Conservation (phyloP, 2,329 filamentous ascomycete genomes). For the Aureobasidium sp. region DNA sequence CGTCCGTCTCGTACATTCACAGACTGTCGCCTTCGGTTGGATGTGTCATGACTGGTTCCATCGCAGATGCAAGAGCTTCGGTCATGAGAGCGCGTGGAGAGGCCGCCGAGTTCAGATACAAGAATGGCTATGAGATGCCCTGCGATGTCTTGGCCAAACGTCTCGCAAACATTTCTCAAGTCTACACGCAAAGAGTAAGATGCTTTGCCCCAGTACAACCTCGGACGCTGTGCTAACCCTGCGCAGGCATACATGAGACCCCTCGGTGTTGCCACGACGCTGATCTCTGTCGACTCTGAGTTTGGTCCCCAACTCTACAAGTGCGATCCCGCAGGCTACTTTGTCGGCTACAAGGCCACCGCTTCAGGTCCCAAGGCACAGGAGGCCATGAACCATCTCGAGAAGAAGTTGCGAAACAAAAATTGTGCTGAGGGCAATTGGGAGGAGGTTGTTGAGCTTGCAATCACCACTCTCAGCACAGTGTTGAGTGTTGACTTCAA, state of each 20-base stretch:
- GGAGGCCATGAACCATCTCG: constrained; percentile 94
- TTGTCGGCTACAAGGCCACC: constrained; percentile 96
- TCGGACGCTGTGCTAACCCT: constrained; percentile 5
- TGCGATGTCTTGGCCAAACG: constrained; percentile 94
- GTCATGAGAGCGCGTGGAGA: constrained; percentile 90
- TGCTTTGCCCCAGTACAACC: not conserved
- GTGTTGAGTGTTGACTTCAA: constrained; percentile 99
- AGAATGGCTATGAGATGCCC: constrained; percentile 99
- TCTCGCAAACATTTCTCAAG: constrained; percentile 97
- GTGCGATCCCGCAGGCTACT: constrained; percentile 96
- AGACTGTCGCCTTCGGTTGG: constrained; percentile 92
- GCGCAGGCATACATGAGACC: constrained; percentile 90
- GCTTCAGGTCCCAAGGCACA: constrained; percentile 97
- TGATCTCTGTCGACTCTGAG: constrained; percentile 91
- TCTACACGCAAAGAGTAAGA: constrained; percentile 90
- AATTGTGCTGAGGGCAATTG: constrained; percentile 84
- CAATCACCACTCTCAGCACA: constrained; percentile 89
- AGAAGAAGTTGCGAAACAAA: constrained; percentile 99
- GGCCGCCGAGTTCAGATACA: constrained; percentile 96
- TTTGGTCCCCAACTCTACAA: constrained; percentile 94
- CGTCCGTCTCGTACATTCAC: constrained; percentile 96
- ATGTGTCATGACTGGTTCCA: constrained; percentile 97
- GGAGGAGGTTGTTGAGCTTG: constrained; percentile 97
- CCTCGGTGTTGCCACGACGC: constrained; percentile 87
- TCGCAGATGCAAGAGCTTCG: constrained; percentile 91